Percentiles rank a stretch among this genome's conserved stretches.
These are phyloP conservation scores for Melastoma malabathricum DNA, from an alignment of 345 rosid species.

Conservation along the genomic window DNA sequence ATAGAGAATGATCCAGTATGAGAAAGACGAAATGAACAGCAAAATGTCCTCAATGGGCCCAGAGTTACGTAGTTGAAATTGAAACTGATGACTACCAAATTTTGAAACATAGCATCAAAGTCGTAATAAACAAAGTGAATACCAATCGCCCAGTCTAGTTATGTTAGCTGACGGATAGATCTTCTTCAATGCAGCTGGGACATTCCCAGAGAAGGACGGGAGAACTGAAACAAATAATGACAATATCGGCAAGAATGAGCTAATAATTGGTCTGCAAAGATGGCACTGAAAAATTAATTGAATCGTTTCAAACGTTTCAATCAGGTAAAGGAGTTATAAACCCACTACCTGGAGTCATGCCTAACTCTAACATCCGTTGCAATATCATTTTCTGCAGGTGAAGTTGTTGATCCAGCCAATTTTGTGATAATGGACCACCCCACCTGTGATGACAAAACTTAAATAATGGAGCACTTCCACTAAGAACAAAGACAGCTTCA, in stretches of 20 bases:
- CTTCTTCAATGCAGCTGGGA: slow-evolving; percentile 73
- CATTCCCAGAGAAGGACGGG: slow-evolving; percentile 95
- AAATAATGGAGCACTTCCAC: too few relatives aligned
- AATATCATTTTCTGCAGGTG: slow-evolving; percentile 69
- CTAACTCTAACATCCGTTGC: slow-evolving; percentile 72
- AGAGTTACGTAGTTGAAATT: too few relatives aligned
- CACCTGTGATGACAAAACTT: slow-evolving; percentile 37
- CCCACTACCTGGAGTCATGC: slow-evolving; percentile 99
- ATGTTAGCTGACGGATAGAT: slow-evolving; percentile 73
- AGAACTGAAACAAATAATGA: slow-evolving; percentile 38
- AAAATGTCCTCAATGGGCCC: too few relatives aligned
- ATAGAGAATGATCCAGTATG: not conserved
- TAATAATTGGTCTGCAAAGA: not conserved
- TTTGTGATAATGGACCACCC: slow-evolving; percentile 86
- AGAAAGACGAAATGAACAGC: too few relatives aligned
- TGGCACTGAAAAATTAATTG: not conserved
- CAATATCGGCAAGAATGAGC: slow-evolving; percentile 3
- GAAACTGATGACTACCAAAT: too few relatives aligned
- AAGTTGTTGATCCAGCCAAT: slow-evolving; percentile 77
- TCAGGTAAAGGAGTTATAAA: slow-evolving; percentile 7
- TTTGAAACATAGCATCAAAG: not conserved
- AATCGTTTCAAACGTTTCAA: not conserved
- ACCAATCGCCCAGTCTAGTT: slow-evolving; percentile 87
- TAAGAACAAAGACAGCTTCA: too few relatives aligned
- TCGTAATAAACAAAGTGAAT: slow-evolving; percentile 6